Percentiles rank a stretch among this genome's conserved stretches.
These are phyloP conservation scores for Plasmodium adleri DNA, from an alignment of 169 alveolate species.

Conservation along the genomic window DNA sequence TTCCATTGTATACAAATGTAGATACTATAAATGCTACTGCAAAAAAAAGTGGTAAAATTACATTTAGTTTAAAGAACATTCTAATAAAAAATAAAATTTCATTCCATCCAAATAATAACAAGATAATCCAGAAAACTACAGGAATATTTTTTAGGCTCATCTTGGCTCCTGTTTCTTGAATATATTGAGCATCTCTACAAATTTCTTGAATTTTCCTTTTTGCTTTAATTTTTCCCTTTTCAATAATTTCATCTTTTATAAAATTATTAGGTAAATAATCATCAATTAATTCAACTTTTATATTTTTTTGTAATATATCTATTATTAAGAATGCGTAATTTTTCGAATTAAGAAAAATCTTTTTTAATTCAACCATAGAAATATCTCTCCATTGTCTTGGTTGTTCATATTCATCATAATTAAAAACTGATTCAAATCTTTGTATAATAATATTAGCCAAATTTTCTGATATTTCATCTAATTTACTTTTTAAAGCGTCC, in stretches of 20 bases:
- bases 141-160: conserved; percentile 86
- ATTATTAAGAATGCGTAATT: conserved; percentile 64
- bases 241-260: conserved; percentile 60
- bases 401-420: conserved; percentile 77
- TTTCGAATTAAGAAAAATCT: conserved; percentile 60
- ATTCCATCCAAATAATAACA: conserved; percentile 84
- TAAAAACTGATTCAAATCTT: conserved; percentile 74
- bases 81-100: conserved; percentile 77
- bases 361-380: conserved; percentile 60
- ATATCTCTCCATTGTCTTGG: conserved; percentile 77
- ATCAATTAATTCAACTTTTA: conserved; percentile 65
- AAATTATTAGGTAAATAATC: conserved; percentile 55
- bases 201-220: conserved; percentile 73
- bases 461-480: conserved; percentile 62
- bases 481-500: conserved; percentile 52
- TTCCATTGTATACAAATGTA: conserved; percentile 77
- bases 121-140: conserved; percentile 81
- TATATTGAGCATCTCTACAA: conserved; percentile 78
- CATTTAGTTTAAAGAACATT: conserved; percentile 78
- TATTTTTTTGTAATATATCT: conserved; percentile 70
- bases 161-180: conserved; percentile 74
- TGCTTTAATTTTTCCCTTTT: conserved; percentile 67
- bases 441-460: conserved; percentile 38
- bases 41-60: conserved; percentile 80
- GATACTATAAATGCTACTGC: conserved; percentile 64